Percentiles rank a stretch among this genome's conserved stretches.
Evolutionary conservation across 2,329 filamentous ascomycete species (phyloP).

Genomic region (Arthrobotrys iridis): DNA sequence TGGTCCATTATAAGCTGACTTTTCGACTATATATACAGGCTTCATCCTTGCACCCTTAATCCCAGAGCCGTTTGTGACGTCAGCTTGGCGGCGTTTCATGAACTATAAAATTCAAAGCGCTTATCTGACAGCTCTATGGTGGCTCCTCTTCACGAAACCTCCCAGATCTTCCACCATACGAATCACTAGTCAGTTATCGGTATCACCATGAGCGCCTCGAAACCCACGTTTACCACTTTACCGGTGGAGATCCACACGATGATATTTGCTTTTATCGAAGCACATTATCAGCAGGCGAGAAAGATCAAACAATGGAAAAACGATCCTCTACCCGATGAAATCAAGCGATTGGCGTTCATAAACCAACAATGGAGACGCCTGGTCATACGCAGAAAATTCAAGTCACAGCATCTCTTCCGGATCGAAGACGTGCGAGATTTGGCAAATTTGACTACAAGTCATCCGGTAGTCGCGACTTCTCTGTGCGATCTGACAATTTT

Average conservation of each 20-base stretch:
- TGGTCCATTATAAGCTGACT: neutral
- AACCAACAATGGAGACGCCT: conserved; percentile 42
- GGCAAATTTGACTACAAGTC: conserved; percentile 13
- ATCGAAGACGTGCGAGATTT: conserved; percentile 28
- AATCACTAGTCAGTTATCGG: neutral
- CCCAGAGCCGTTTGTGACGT: neutral
- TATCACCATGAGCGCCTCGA: conserved; percentile 25
- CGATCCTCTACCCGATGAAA: conserved; percentile 24
- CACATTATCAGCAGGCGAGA: conserved; percentile 14
- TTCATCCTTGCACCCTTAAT: neutral
- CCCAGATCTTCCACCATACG: neutral
- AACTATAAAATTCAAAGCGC: neutral
- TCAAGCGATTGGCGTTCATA: conserved; percentile 40
- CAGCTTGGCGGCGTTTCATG: neutral
- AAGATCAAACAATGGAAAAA: conserved; percentile 30
- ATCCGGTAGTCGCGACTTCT: conserved; percentile 30
- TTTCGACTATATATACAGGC: neutral
- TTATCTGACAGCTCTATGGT: neutral
- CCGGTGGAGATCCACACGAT: conserved; percentile 30
- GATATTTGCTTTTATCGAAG: conserved; percentile 37
- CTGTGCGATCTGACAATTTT: conserved; percentile 28
- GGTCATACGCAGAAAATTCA: conserved; percentile 35
- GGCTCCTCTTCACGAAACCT: conserved; percentile 5
- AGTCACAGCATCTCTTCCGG: conserved; percentile 18
- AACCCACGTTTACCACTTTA: conserved; percentile 32